phyloP scores from a whole-genome alignment of 2,329 filamentous ascomycete species.

The Monosporascus cannonballus region DNA sequence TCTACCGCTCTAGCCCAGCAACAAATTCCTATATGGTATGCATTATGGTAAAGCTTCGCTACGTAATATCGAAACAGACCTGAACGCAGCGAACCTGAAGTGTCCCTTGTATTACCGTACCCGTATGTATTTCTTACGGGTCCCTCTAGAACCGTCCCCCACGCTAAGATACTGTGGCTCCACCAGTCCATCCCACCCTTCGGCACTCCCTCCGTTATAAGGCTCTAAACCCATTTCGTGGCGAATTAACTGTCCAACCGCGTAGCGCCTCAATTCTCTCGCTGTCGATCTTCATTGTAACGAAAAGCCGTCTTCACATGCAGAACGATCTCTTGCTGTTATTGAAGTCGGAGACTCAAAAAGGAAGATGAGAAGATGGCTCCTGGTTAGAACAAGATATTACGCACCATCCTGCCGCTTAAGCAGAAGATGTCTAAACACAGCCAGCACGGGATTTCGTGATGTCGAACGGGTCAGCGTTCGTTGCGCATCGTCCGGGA shows the following conservation, averaged over 20 bases:
- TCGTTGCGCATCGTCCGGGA: constrained; percentile 42
- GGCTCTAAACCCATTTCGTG: no score
- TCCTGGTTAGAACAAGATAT: constrained; percentile 6
- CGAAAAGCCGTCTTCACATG: neutral
- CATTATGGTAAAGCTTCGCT: no score
- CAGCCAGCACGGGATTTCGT: constrained; percentile 10
- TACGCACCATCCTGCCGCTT: constrained; percentile 4
- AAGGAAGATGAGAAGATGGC: constrained; percentile 15
- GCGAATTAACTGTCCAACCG: no score
- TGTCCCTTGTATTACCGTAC: neutral
- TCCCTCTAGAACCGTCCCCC: neutral
- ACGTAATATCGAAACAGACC: no score
- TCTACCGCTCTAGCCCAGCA: no score
- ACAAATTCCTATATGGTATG: no score
- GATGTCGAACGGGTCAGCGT: constrained; percentile 38
- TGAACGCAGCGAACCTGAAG: no score
- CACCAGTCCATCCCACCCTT: neutral
- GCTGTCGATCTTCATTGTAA: neutral
- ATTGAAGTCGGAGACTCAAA: neutral
- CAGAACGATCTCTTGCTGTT: neutral
- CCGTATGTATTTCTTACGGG: neutral
- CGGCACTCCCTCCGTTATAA: neutral
- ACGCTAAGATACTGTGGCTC: neutral
- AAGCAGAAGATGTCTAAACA: constrained; percentile 14
- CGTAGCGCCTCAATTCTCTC: no score